A percentile compares a stretch with the other conserved stretches of the same genome.
Conservation (phyloP, 257 asterid genomes). For the Lycium barbarum region DNA sequence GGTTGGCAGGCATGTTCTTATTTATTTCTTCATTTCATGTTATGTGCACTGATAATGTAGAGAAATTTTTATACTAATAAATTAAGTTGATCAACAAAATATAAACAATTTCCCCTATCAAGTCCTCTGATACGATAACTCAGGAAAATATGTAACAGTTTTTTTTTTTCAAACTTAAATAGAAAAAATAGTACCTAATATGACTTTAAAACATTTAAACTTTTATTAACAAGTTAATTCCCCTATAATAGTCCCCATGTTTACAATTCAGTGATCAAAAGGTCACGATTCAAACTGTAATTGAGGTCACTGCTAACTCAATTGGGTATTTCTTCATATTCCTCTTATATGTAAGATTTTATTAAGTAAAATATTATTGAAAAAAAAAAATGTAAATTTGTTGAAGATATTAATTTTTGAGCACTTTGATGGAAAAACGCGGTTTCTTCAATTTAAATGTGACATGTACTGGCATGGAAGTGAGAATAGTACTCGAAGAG, state of each 20-base stretch:
- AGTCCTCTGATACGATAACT: background rate
- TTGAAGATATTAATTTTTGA: background rate
- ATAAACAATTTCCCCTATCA: background rate
- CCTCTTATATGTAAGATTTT: background rate
- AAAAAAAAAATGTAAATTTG: too few species aligned
- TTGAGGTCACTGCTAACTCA: too few species aligned
- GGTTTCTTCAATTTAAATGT: slow-evolving; percentile 13
- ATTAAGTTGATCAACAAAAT: background rate
- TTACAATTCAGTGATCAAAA: too few species aligned
- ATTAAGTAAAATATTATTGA: background rate
- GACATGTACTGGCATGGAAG: background rate
- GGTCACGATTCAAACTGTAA: too few species aligned
- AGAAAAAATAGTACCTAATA: background rate
- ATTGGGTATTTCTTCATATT: too few species aligned
- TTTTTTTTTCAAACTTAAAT: background rate
- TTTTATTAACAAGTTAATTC: background rate
- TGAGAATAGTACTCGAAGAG: background rate
- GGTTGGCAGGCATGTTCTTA: slow-evolving; percentile 85
- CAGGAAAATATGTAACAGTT: background rate
- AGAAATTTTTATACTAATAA: background rate
- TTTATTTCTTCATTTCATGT: background rate
- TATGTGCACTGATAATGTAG: background rate
- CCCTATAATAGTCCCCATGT: background rate
- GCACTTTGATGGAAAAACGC: background rate
- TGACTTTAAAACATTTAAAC: background rate